Base-by-base conservation (phyloP, 208 protist species). In the Trypanosoma vivax region DNA sequence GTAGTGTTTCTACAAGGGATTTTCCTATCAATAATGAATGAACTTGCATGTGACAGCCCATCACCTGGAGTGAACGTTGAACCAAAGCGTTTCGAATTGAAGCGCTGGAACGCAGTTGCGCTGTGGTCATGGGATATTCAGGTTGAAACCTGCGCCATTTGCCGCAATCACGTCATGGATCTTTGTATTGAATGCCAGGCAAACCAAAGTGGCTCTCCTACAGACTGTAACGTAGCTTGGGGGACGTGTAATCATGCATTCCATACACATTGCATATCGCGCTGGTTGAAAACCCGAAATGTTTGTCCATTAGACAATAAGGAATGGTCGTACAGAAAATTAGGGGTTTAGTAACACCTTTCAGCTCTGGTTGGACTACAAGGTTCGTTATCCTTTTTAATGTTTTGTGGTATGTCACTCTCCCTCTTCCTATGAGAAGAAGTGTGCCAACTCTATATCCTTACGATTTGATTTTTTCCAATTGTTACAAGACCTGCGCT, bases 141-240 rank as follows among this genome's bases (percentile, higher is more conserved):
- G 33, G 96, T 98, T 5, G 97, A 99, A 61, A 99, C 96, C 13
- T 99, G 97, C 50, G 97, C 97, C 14, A 99, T 99, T 69, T 99
- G 97, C 73, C 72, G 97, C 56, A 99, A 99, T 47, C 97, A 99
- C 64, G 98, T 99, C 50, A 99, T 99, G 96, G 97, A 99, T 48
- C 64, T 98, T 5, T 99, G 96, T 74, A 98, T 98, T 48, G 96
- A 99, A 59, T 98, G 96, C 65, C 96, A 98, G 64, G 94, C 97
- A 1, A 98, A 97, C 62, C 96, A 95, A 60, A 76, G 56, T 31
- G 84, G 60, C 31, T 72, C 85, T 23, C 95, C 93, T 0, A 92
- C 74, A 58, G 95, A 98, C 40, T 99, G 96, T 65, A 98, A 86
- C 28, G 96, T 99, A 11, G 96, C 97, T 2, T 99, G 97, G 97